Conservation (phyloP, 768 basidiomycete genomes). For the Serendipita vermifera region DNA sequence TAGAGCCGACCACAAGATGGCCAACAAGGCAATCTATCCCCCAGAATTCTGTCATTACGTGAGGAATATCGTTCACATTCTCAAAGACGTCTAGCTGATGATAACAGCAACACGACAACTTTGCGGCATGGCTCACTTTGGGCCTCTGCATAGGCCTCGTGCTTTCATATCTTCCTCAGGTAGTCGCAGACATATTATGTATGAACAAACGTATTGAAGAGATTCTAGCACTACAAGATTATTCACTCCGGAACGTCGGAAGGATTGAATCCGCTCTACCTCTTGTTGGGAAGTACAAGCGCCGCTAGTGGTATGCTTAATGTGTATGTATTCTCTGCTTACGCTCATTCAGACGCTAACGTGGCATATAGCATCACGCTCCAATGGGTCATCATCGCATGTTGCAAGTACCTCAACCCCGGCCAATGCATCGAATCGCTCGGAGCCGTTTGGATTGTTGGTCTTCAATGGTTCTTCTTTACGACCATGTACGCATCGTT, state of each 20-base stretch:
- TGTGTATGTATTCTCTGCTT: slow-evolving; percentile 36
- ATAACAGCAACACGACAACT: slow-evolving; percentile 61
- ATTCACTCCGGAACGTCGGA: slow-evolving; percentile 65
- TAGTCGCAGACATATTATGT: slow-evolving; percentile 23
- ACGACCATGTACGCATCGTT: slow-evolving; percentile 56
- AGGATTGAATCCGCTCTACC: slow-evolving; percentile 84
- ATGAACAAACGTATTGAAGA: slow-evolving; percentile 3
- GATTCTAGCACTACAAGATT: slow-evolving; percentile 58
- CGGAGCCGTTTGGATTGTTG: slow-evolving; percentile 72
- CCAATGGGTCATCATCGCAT: slow-evolving; percentile 70
- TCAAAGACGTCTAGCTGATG: too few species aligned
- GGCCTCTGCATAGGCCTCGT: slow-evolving; percentile 60
- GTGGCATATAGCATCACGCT: slow-evolving; percentile 45
- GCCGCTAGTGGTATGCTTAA: slow-evolving; percentile 75
- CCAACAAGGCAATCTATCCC: neutral
- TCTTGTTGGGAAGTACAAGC: slow-evolving; percentile 78
- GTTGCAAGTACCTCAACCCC: slow-evolving; percentile 53
- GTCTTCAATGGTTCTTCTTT: slow-evolving; percentile 75
- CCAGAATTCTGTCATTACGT: slow-evolving; percentile 9
- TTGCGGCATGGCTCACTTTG: slow-evolving; percentile 48
- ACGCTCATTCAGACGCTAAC: slow-evolving; percentile 6
- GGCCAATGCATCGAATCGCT: slow-evolving; percentile 66
- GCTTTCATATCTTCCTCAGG: slow-evolving; percentile 77
- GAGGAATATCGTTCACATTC: neutral
- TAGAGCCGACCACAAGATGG: neutral